Base-by-base conservation (phyloP, 2,329 filamentous ascomycete genomes). In the Rutstroemia sp. region DNA sequence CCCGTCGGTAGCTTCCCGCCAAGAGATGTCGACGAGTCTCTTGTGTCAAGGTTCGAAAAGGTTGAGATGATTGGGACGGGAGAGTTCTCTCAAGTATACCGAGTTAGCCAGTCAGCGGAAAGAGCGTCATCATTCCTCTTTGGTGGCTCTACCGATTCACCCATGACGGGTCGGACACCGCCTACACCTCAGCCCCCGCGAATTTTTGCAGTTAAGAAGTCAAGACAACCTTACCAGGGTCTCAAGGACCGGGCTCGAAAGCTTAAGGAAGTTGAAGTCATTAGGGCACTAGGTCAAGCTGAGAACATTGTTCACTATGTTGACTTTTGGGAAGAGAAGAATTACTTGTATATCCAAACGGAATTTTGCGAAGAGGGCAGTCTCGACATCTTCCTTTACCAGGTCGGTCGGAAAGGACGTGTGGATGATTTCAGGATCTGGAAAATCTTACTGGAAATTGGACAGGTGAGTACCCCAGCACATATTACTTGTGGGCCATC, bases 351-450 rank as follows among this genome's bases (percentile, higher is more conserved):
- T 74, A 97, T 99, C 59, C 92, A 97, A 74, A 97, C 92, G 0
- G 94, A 99, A 69, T 97, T 86, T 69, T 99, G 94, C 67, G 92
- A 96, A 70, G 90, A 96, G 69, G 94, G 94, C 16, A 95, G 90
- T 59, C 76, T 99, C 45, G 88, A 95, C 69, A 80, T 84, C 16
- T 99, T 97, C 69, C 78, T 99, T 30, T 80, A 83, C n/a, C 82
- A 87, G 57, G 83, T 90, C 59, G 94, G 94, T 23, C 80, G 86
- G 59, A 90, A 88, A 69, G 92, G 90, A 48, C 83, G 92, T 64
- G 75, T 99, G 62, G 94, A 99, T 72, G 94, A 97, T 71, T 99
- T 99, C 74, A 83, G 94, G 60, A 96, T 97, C 71, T 99, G 94
- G 90, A 99, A 99, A 75, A 92, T 97, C 57, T 76, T 97, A 65